Percentiles rank a stretch among this genome's conserved stretches.
These are phyloP conservation scores for Lolium perenne DNA, from an alignment of 176 grass and related monocot genomes.

Conservation along the genomic window DNA sequence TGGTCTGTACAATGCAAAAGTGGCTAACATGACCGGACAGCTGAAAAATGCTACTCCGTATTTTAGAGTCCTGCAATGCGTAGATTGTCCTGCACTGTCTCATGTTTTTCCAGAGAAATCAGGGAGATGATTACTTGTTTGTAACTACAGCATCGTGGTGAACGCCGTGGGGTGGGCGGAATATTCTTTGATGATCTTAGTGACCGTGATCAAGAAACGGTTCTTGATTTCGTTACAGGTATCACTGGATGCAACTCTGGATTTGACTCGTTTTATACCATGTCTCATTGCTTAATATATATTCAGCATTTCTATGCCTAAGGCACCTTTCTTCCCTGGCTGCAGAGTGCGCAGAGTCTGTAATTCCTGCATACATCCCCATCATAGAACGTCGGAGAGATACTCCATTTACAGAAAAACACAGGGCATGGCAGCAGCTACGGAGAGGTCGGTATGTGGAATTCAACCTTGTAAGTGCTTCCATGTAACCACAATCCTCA, in stretches of 20 bases:
- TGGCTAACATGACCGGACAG: neutral
- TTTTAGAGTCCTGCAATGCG: neutral
- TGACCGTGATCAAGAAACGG: constrained; percentile 69
- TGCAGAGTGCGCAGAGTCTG: constrained; percentile 65
- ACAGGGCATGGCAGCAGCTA: constrained; percentile 82
- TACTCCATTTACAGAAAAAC: constrained; percentile 62
- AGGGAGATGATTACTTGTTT: constrained; percentile 12
- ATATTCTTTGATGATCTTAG: constrained; percentile 89
- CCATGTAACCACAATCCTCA: neutral
- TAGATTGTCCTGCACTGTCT: neutral
- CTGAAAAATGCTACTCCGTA: neutral
- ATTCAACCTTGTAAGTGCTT: constrained; percentile 77
- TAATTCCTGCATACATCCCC: constrained; percentile 76
- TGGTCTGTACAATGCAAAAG: neutral
- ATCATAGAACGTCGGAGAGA: constrained; percentile 71
- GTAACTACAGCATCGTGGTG: constrained; percentile 63
- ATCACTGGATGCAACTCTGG: neutral
- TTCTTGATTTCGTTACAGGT: constrained; percentile 69
- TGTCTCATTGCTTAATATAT: neutral
- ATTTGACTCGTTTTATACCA: neutral
- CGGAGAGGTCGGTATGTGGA: constrained; percentile 80
- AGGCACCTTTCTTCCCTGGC: neutral
- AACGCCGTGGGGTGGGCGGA: constrained; percentile 73
- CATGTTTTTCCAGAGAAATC: neutral
- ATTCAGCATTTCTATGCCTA: neutral